These are phyloP conservation scores for Acorus gramineus DNA, from an alignment of 106 monocot genomes.

Conservation along the genomic window DNA sequence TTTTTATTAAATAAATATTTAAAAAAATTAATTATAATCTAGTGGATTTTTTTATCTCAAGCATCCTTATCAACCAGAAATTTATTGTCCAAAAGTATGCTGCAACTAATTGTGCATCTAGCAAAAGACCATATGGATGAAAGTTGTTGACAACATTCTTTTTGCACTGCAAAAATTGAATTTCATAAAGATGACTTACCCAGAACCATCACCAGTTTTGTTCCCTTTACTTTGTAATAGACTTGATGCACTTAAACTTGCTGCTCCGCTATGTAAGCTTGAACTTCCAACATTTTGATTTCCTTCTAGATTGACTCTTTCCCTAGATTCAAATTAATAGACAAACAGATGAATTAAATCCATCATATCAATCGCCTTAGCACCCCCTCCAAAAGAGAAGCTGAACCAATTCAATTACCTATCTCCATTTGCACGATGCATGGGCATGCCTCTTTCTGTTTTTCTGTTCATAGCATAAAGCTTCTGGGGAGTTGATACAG, in stretches of 20 bases:
- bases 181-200: constrained; percentile 18
- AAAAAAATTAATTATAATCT: no score
- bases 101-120: no score
- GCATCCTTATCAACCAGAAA: no score
- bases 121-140: no score
- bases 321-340: constrained; percentile 17
- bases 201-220: constrained; percentile 6
- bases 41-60: no score
- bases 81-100: no score
- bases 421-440: constrained; percentile 7
- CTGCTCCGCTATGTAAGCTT: constrained; percentile 9
- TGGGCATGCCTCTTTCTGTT: constrained; percentile 10
- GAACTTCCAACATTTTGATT: constrained; percentile 9
- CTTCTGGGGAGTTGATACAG: constrained; percentile 22
- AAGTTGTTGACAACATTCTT: no score
- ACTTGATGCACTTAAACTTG: constrained; percentile 2
- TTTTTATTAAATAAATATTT: no score
- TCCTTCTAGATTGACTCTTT: constrained; percentile 12
- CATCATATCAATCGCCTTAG: no score
- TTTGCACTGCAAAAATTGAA: no score
- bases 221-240: constrained; percentile 9
- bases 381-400: no score
- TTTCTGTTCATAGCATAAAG: constrained; percentile 9
- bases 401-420: constrained; percentile 12
- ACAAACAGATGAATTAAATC: neutral